Base-by-base conservation (phyloP, 2,329 filamentous ascomycete species). In the Beauveria rudraprayagi region DNA sequence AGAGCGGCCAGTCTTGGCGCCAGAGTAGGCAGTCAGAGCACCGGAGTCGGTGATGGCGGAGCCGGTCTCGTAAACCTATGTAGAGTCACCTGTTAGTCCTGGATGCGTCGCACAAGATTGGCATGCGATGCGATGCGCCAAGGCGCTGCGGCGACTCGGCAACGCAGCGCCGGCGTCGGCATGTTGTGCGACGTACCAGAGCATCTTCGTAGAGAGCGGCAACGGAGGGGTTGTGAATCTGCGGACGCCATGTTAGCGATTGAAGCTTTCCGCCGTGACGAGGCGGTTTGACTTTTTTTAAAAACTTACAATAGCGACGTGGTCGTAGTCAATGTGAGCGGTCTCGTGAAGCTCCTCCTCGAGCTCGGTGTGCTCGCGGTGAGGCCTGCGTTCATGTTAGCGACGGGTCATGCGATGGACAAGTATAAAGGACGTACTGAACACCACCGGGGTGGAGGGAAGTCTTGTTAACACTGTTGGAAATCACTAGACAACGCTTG, bases 161-260 rank as follows among this genome's bases (percentile, higher is more conserved):
- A 44, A 17, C 30, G 37, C 47, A 19, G 34, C 48, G 47, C 57
- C 50, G 30, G 41, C 41, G 24, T 54, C 40, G 48, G n/a, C 19
- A 24, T 60, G 50, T 48, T 43, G 50, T 60, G 41, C 28, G 24
- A 60, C 57, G 41, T 60, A 60, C 92, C 66, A 99, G 86, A 61
- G 94, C 94, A 89, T 99, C 94, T 85, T 99, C 94, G 82, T 99
- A 99, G 66, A 99, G 87, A 62, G 92, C 89, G 66, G 94, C 88
- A 64, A 97, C 94, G 61, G 93, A 94, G 65, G 93, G 92, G 79
- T 99, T 97, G 79, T 91, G 90, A 63, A 88, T 84, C 83, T 86
- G 64, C 56, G 40, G 30, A 60, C 26, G 28, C n/a, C 17, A 6
- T 40, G 55, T 48, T 24, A 48, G 28, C 34, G 17, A 24, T 57